A percentile compares a stretch with the other conserved stretches of the same genome.
Evolutionary conservation across 2,329 filamentous ascomycete genomes (phyloP).

Genomic region (Fusarium succisae): DNA sequence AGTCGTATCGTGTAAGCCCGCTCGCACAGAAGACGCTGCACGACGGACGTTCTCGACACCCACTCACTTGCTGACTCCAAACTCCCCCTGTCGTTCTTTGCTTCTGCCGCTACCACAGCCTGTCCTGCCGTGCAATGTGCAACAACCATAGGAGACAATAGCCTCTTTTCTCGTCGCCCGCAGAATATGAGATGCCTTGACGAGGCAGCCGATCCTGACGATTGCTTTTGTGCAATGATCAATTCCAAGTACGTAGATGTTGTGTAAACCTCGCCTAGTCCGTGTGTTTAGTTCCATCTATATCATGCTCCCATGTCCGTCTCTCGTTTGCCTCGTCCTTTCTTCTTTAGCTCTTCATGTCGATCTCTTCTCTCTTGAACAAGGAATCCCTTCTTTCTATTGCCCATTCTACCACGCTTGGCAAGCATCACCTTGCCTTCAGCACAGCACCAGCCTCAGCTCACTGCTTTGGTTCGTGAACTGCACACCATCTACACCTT

Average conservation of each 20-base stretch:
- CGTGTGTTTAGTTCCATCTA: slow-evolving; percentile 18
- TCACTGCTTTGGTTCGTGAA: slow-evolving; percentile 23
- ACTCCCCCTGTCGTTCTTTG: slow-evolving; percentile 20
- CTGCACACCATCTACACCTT: slow-evolving; percentile 9
- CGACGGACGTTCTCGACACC: slow-evolving; percentile 20
- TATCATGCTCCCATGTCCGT: slow-evolving; percentile 34
- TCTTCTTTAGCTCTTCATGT: slow-evolving; percentile 26
- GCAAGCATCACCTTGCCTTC: slow-evolving; percentile 9
- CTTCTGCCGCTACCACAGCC: slow-evolving; percentile 12
- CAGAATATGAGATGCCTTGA: slow-evolving; percentile 35
- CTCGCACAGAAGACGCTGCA: slow-evolving; percentile 22
- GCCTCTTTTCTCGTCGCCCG: slow-evolving; percentile 38
- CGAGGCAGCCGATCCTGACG: slow-evolving; percentile 28
- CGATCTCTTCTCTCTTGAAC: slow-evolving; percentile 24
- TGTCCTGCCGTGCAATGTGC: slow-evolving; percentile 35
- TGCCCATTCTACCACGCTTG: slow-evolving; percentile 9
- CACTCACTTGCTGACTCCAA: slow-evolving; percentile 18
- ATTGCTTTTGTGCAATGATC: slow-evolving; percentile 14
- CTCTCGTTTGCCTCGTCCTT: slow-evolving; percentile 27
- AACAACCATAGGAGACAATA: slow-evolving; percentile 27
- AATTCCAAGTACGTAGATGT: background rate
- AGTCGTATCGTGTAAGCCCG: slow-evolving; percentile 28
- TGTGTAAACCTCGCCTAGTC: background rate
- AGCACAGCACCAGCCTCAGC: slow-evolving; percentile 12
- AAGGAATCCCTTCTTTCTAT: slow-evolving; percentile 23